Base-by-base conservation (phyloP, 1,139 yeast species). In the Taphrina sp. region DNA sequence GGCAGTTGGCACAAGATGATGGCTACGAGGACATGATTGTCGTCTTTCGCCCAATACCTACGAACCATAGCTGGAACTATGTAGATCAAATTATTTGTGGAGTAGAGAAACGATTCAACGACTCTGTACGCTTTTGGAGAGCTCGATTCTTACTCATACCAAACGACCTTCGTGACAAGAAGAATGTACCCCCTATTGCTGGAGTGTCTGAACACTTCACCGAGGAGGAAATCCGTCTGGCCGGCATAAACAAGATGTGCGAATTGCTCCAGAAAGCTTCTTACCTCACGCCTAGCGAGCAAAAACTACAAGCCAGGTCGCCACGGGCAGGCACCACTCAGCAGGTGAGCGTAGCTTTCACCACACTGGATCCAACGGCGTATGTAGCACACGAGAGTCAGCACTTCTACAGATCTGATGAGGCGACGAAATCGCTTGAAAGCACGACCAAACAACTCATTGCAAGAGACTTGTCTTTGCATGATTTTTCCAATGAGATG, bases 31-130 rank as follows among this genome's bases (percentile, higher is more conserved):
- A 49, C 12, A 39, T 38, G 23, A 33, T 31, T 14, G 54, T 49
- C 12, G 29, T 22, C 33, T 49, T 49, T 34, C 35, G 34, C 24
- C 54, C 54, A 2, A 34, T 37, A 1, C 36, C 44, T 0, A 29
- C 38, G 24, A 41, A 49, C 16, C 79, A 81, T 61, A 89, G 90
- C 61, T 94, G 98, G 98, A 90, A 90, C 64, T 85, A 83, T 61
- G 76, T 89, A 60, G 99, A 94, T 70, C 96, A 89, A 66, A 77
- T 80, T 23, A 70, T 92, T 22, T 96, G 97, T 0, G 98, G 98
- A 0, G 87, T 84, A 67, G 89, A 84, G 35, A 95, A 87, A 64
- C 78, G 81, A 1, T 72, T 64, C 76, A 79, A 23, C 75, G 70
- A 80, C 36, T 77, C 76, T n/a, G 74, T 78, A 52, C 78, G 77